Evolutionary conservation across 1,284 basidiomycete species (phyloP).

Genomic region (Mixia osmundae): DNA sequence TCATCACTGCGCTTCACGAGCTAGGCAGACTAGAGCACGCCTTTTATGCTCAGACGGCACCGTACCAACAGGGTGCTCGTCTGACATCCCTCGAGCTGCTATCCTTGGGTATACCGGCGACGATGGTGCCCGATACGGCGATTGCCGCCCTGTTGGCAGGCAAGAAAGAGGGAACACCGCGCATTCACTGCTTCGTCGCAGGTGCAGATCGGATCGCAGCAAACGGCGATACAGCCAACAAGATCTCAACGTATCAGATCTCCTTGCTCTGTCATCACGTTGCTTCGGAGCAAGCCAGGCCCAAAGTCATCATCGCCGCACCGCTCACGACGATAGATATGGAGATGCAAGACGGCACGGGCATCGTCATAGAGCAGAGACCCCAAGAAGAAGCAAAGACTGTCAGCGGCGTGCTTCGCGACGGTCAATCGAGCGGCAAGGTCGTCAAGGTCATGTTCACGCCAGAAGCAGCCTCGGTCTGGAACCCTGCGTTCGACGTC

Average conservation of each 20-base stretch:
- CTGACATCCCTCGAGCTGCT: slow-evolving; percentile 69
- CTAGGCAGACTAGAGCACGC: slow-evolving; percentile 47
- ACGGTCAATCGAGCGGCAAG: slow-evolving; percentile 29
- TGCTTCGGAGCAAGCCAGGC: slow-evolving; percentile 38
- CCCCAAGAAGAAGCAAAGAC: slow-evolving; percentile 63
- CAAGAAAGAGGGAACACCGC: slow-evolving; percentile 25
- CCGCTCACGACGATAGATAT: slow-evolving; percentile 74
- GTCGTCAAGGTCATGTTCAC: slow-evolving; percentile 49
- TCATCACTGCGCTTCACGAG: slow-evolving; percentile 69
- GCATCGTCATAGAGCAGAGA: slow-evolving; percentile 76
- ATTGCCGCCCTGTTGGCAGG: slow-evolving; percentile 77
- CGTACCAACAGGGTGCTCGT: slow-evolving; percentile 67
- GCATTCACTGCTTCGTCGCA: slow-evolving; percentile 62
- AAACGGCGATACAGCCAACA: slow-evolving; percentile 87
- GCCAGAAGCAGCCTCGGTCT: slow-evolving; percentile 34
- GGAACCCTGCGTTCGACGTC: slow-evolving; percentile 84
- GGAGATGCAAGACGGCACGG: slow-evolving; percentile 42
- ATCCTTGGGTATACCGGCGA: slow-evolving; percentile 50
- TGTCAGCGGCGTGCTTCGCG: slow-evolving; percentile 49
- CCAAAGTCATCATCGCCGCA: slow-evolving; percentile 72
- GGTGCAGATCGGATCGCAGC: slow-evolving; percentile 35
- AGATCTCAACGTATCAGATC: slow-evolving; percentile 29
- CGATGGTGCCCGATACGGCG: slow-evolving; percentile 92
- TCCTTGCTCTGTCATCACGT: slow-evolving; percentile 14
- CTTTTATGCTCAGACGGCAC: slow-evolving; percentile 73